Base-by-base conservation (phyloP, 257 asterid species). In the Cordia subcordata region DNA sequence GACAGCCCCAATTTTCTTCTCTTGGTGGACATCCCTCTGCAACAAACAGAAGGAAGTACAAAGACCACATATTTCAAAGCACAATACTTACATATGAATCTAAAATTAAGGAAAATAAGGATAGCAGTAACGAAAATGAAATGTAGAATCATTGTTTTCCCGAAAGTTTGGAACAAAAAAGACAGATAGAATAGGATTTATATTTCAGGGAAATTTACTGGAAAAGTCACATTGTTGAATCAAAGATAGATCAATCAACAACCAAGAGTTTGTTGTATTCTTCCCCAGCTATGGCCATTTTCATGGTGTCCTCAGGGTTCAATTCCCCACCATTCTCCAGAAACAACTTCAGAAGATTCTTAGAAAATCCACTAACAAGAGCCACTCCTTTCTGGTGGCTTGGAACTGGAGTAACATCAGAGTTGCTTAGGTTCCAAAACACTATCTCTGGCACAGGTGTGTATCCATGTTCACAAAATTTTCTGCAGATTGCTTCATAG, bases 321-420 rank as follows among this genome's bases (percentile, higher is more conserved):
- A 54, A 0, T 0, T 4, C n/a, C 1, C 44, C 62, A 13, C 63
- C 63, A 0, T 35, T 40, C 40, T 64, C 49, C 27, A 65, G 11
- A 3, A 65, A 65, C 27, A 65, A 1, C 5, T 21, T 65, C 16
- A 65, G 10, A 1, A 57, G 6, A 42, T 66, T 66, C 47, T 58
- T 66, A 0, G 70, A 65, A 33, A 57, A 57, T 9, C 57, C 65
- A 5, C 53, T 66, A 8, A 58, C 53, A 12, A 50, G 38, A 12
- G 57, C 57, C 14, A 53, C 57, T 3, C 57, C 57, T 12, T 22
- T 13, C 33, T 53, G 35, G 33, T 53, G 6, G 8, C 57, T 21
- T 12, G 39, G 35, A 12, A 53, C 57, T 0, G 57, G 57, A 20
- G 57, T 53, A 10, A 38, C 35, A 20, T 1, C 13, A 0, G 57